Base-by-base conservation (phyloP, 345 rosid species). In the Psidium friedrichsthalianum region DNA sequence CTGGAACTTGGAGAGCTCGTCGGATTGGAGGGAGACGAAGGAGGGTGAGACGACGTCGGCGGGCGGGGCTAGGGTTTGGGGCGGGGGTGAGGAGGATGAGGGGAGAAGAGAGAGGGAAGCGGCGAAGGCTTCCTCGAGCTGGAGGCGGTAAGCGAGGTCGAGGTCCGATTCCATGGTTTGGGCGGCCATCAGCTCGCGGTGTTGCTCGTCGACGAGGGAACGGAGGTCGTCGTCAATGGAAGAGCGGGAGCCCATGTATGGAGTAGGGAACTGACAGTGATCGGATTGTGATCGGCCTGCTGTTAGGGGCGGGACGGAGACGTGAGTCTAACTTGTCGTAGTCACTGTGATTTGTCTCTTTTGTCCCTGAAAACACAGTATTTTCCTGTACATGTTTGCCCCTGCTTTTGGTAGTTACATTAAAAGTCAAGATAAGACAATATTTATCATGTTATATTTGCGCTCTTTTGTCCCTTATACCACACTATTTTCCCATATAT, bases 131-230 rank as follows among this genome's bases (percentile, higher is more conserved):
- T 92, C 95, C 82, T 92, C 87, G 80, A 93, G 88, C 88, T 94
- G 96, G 85, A 94, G 92, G 15, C 87, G 85, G 89, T 81, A 93
- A 82, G 96, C 95, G 24, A 87, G 83, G 82, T 94, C 93, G 56
- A 83, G 86, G 74, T 94, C 96, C 29, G 91, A 87, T 20, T 90
- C 89, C 4, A 69, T 74, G 86, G 83, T 18, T 42, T 12, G 54
- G 83, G 86, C 83, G 53, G 83, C 87, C 87, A 82, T 85, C 55
- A 85, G 78, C 42, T 85, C 69, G 27, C 83, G 54, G 42, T 85
- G 83, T 51, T 85, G 83, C 86, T 85, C 86, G 27, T 74, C 84
- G 53, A 51, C 69, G 87, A 32, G 13, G 84, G 84, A 3, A 21
- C 56, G 57, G 55, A 18, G 57, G 84, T 51, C 42, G 76, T 56